Evolutionary conservation across 768 basidiomycete genomes (phyloP).

Genomic region (Macrocybe gigantea): DNA sequence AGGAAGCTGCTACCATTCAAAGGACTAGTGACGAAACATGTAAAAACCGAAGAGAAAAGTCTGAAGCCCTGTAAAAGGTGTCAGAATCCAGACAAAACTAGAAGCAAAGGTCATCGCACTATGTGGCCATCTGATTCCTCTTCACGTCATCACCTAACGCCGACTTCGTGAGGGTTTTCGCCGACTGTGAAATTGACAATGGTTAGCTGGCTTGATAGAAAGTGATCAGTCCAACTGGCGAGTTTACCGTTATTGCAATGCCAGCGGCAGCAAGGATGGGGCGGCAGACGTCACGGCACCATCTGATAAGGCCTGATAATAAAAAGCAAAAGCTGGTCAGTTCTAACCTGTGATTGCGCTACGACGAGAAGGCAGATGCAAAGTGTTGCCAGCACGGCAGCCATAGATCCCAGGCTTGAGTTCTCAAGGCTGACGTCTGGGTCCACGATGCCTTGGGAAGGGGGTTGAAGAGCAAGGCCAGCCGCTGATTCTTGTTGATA

Average conservation of each 20-base stretch:
- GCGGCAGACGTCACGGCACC: conserved; percentile 95
- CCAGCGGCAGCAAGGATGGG: conserved; percentile 96
- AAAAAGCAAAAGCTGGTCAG: conserved; percentile 3
- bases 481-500: too few relatives aligned
- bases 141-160: conserved; percentile 73
- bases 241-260: conserved; percentile 91
- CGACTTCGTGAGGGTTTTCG: conserved; percentile 87
- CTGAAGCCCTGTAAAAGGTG: conserved; percentile 72
- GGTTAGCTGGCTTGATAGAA: not conserved
- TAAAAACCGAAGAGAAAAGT: conserved; percentile 69
- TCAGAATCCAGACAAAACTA: not conserved
- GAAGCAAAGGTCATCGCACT: conserved; percentile 36
- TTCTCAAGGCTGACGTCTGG: too few relatives aligned
- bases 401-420: too few relatives aligned
- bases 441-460: too few relatives aligned
- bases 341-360: conserved; percentile 10
- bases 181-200: conserved; percentile 46
- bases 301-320: conserved; percentile 48
- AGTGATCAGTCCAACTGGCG: too few relatives aligned
- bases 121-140: conserved; percentile 89
- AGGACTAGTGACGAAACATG: too few relatives aligned
- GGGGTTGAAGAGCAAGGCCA: too few relatives aligned
- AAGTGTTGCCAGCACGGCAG: too few relatives aligned
- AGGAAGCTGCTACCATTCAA: too few relatives aligned
- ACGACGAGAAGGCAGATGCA: too few relatives aligned